Percentiles rank a stretch among this genome's conserved stretches.
These are phyloP conservation scores for Hymenochaete sp. DNA, from an alignment of 1,284 basidiomycete genomes.

Conservation along the genomic window DNA sequence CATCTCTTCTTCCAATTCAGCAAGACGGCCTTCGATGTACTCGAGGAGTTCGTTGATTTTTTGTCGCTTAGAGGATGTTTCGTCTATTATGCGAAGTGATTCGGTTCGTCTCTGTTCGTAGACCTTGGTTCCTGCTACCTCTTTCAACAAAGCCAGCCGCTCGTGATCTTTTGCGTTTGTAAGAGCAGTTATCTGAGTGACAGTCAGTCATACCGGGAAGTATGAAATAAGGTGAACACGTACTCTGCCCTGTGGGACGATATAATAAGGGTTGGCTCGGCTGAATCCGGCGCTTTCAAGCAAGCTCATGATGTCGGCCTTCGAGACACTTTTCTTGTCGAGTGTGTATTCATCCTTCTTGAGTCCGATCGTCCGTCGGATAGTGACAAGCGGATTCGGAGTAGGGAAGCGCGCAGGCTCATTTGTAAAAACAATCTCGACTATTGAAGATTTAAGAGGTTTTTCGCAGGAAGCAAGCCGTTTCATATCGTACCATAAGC, in stretches of 20 bases:
- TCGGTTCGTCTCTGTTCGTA: slow-evolving; percentile 94
- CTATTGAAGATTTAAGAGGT: slow-evolving; percentile 29
- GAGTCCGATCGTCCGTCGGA: slow-evolving; percentile 89
- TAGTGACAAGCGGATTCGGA: slow-evolving; percentile 73
- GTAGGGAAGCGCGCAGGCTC: slow-evolving; percentile 88
- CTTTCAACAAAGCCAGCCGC: slow-evolving; percentile 87
- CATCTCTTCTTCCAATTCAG: slow-evolving; percentile 94
- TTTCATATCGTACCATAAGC: slow-evolving; percentile 65
- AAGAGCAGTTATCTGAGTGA: slow-evolving; percentile 78
- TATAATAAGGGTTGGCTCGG: slow-evolving; percentile 97
- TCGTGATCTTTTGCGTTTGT: slow-evolving; percentile 98
- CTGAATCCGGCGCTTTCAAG: slow-evolving; percentile 95
- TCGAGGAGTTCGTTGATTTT: slow-evolving; percentile 89
- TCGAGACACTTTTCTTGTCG: slow-evolving; percentile 91
- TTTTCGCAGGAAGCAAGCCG: not conserved
- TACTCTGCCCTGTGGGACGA: slow-evolving; percentile 94
- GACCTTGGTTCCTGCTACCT: slow-evolving; percentile 97
- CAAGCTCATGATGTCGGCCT: slow-evolving; percentile 95
- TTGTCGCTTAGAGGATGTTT: slow-evolving; percentile 85
- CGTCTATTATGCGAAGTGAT: slow-evolving; percentile 91
- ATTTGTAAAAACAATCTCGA: slow-evolving; percentile 86
- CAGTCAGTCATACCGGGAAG: not conserved
- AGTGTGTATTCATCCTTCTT: slow-evolving; percentile 99
- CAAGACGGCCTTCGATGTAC: slow-evolving; percentile 85
- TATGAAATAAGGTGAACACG: slow-evolving; percentile 26